These are phyloP conservation scores for Ophiostoma piceae DNA, from an alignment of 2,329 filamentous ascomycete genomes.

Conservation along the genomic window DNA sequence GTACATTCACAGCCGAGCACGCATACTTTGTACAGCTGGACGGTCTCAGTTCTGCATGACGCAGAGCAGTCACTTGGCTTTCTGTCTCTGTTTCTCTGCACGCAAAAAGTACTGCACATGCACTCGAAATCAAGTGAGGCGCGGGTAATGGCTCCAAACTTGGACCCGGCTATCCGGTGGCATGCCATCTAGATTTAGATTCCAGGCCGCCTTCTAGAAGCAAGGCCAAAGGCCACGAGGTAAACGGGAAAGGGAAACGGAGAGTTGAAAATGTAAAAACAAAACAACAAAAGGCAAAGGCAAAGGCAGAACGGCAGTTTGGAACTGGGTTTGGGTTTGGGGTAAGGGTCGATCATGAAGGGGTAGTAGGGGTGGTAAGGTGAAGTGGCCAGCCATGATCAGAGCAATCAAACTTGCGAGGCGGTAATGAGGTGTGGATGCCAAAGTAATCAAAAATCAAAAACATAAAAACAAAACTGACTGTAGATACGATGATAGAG, in stretches of 20 bases:
- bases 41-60: neutral
- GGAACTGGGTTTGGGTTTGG: neutral
- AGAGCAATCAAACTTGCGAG: neutral
- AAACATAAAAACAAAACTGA: neutral
- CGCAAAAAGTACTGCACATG: neutral
- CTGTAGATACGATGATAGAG: constrained; percentile 4
- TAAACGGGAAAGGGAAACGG: neutral
- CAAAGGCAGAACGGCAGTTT: neutral
- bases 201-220: neutral
- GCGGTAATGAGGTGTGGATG: neutral
- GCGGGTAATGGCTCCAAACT: neutral
- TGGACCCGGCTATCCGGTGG: neutral
- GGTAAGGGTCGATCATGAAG: neutral
- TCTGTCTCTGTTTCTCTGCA: neutral
- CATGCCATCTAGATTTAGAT: neutral
- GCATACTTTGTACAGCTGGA: neutral
- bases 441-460: neutral
- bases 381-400: neutral
- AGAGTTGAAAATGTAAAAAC: neutral
- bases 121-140: neutral
- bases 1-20: neutral
- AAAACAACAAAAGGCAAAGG: too few species aligned
- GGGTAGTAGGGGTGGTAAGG: neutral
- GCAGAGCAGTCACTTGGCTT: constrained; percentile 7
- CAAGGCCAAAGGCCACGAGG: neutral